phyloP scores from a whole-genome alignment of 2,329 filamentous ascomycete genomes.

The Aquanectria penicillioides region DNA sequence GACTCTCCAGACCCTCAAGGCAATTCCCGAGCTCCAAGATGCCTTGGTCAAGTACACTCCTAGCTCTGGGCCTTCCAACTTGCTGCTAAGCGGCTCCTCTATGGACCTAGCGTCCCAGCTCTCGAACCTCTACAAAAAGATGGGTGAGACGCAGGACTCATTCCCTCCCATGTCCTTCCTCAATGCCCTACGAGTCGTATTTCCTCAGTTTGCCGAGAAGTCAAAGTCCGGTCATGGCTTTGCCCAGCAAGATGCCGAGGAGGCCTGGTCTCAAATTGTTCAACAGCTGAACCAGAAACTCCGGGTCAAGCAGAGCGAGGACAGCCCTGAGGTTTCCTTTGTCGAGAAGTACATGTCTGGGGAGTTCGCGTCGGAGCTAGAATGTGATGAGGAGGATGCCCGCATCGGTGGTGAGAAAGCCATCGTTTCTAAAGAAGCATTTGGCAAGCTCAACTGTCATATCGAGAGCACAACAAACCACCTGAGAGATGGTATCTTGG shows the following conservation, averaged over 20 bases:
- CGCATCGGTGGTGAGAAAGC: constrained; percentile 78
- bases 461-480: constrained; percentile 91
- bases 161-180: constrained; percentile 87
- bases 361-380: constrained; percentile 78
- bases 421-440: constrained; percentile 74
- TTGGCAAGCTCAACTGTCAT: constrained; percentile 96
- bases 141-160: constrained; percentile 89
- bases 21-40: constrained; percentile 90
- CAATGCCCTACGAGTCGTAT: constrained; percentile 78
- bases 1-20: constrained; percentile 88
- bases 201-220: constrained; percentile 93
- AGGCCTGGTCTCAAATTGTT: constrained; percentile 97
- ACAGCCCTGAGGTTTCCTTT: constrained; percentile 71
- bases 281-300: constrained; percentile 83
- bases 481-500: constrained; percentile 85
- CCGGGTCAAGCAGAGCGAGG: constrained; percentile 66
- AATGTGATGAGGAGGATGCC: constrained; percentile 85
- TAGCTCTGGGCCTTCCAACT: constrained; percentile 55
- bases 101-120: constrained; percentile 81
- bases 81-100: constrained; percentile 47
- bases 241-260: constrained; percentile 98
- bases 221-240: constrained; percentile 84
- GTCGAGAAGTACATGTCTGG: constrained; percentile 93
- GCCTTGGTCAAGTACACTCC: constrained; percentile 71
- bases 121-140: constrained; percentile 85